A percentile compares a stretch with the other conserved stretches of the same genome.
Evolutionary conservation across 208 protist species (phyloP).

Genomic region (Hexamita inflata): DNA sequence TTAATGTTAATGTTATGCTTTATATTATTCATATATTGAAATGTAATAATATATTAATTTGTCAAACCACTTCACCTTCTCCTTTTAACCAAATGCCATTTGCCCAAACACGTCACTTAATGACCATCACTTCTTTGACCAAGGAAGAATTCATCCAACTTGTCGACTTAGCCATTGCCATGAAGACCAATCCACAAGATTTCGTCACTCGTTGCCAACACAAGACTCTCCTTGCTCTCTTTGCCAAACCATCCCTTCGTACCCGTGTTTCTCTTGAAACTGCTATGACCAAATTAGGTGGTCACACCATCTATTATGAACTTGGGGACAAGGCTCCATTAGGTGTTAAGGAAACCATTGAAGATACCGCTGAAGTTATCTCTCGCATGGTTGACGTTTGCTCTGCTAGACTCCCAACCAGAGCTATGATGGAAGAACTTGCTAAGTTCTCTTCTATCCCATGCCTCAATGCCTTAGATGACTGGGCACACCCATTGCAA

Average conservation of each 20-base stretch:
- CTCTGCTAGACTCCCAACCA: conserved; percentile 52
- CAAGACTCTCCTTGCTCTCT: conserved; percentile 60
- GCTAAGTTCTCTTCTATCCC: conserved; percentile 52
- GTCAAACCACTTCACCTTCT: too few relatives aligned
- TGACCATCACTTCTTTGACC: conserved; percentile 25
- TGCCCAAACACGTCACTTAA: conserved; percentile 11
- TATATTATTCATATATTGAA: too few relatives aligned
- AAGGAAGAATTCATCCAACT: conserved; percentile 33
- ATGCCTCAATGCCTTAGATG: conserved; percentile 64
- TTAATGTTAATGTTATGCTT: too few relatives aligned
- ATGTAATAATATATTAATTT: too few relatives aligned
- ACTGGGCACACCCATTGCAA: conserved; percentile 58
- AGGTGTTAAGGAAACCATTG: conserved; percentile 57
- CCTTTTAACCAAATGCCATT: background rate
- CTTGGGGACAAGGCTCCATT: conserved; percentile 52
- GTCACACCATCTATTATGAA: conserved; percentile 61
- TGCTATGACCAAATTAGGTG: conserved; percentile 61
- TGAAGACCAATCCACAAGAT: conserved; percentile 44
- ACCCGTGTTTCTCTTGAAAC: conserved; percentile 59
- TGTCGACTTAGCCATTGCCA: conserved; percentile 36
- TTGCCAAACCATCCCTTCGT: conserved; percentile 63
- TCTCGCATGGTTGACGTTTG: conserved; percentile 56
- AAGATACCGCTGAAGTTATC: conserved; percentile 55
- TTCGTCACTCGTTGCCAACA: conserved; percentile 36
- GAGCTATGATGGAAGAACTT: conserved; percentile 43